These are phyloP conservation scores for Immersiporthe knoxdaviesiana DNA, from an alignment of 2,329 filamentous ascomycete genomes.

Conservation along the genomic window DNA sequence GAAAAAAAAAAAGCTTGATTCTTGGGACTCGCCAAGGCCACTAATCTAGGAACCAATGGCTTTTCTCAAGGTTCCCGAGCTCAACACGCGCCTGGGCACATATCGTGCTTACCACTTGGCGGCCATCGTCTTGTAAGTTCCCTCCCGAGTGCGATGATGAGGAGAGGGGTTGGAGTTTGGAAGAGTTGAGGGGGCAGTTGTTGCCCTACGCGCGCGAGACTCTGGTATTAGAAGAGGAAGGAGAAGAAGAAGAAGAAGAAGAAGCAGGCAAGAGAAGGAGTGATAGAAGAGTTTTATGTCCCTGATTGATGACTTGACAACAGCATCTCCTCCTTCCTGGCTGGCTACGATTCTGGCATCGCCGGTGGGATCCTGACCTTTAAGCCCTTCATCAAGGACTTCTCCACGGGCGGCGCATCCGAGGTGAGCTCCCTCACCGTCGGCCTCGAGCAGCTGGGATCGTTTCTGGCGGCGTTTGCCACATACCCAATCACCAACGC, in stretches of 20 bases:
- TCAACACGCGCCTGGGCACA: conserved; percentile 21
- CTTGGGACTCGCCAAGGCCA: conserved; percentile 7
- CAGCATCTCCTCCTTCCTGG: conserved; percentile 44
- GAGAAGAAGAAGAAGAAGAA: too few relatives aligned
- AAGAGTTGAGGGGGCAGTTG: not conserved
- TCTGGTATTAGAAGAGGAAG: too few relatives aligned
- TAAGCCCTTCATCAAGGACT: conserved; percentile 43
- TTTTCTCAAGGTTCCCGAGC: conserved; percentile 21
- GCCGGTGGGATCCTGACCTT: conserved; percentile 47
- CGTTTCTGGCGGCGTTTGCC: conserved; percentile 49
- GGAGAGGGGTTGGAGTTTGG: not conserved
- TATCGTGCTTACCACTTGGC: conserved; percentile 22
- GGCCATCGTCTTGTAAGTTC: conserved; percentile 23
- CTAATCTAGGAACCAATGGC: conserved; percentile 5
- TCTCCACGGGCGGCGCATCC: conserved; percentile 39
- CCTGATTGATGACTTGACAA: too few relatives aligned
- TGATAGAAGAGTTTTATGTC: too few relatives aligned
- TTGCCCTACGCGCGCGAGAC: too few relatives aligned
- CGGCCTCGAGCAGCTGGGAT: conserved; percentile 47
- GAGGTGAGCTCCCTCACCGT: conserved; percentile 41
- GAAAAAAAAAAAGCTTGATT: not conserved
- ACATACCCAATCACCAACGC: conserved; percentile 48
- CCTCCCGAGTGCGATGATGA: not conserved
- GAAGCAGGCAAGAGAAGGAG: too few relatives aligned
- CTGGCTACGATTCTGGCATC: conserved; percentile 49